Conservation (phyloP, 2,329 filamentous ascomycete genomes). For the Calonectria henricotiae region DNA sequence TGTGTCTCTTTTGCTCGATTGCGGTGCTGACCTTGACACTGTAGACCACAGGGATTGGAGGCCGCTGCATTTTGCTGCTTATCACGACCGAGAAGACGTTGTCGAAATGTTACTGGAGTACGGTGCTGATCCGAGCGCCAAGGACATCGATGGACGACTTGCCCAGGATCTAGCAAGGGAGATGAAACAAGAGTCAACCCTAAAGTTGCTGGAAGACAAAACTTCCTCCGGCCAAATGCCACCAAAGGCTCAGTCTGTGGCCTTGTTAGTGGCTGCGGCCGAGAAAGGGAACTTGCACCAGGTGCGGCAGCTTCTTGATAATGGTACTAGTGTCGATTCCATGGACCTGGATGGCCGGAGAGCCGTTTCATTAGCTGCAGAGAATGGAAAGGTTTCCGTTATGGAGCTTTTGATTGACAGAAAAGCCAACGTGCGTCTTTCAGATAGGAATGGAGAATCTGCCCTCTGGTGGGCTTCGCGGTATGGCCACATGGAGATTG, state of each 20-base stretch:
- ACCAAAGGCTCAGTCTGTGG: neutral
- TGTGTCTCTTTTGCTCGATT: slow-evolving; percentile 2
- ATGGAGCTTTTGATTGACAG: slow-evolving; percentile 21
- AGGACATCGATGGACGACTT: neutral
- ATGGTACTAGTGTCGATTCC: slow-evolving; percentile 4
- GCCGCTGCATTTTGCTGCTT: slow-evolving; percentile 8
- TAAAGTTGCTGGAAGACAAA: neutral
- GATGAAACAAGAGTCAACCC: neutral
- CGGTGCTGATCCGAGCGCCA: slow-evolving; percentile 11
- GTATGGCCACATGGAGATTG: slow-evolving; percentile 15
- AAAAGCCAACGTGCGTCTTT: slow-evolving; percentile 1
- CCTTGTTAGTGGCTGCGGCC: neutral
- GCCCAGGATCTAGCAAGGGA: neutral
- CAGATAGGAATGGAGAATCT: slow-evolving; percentile 28
- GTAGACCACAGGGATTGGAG: neutral
- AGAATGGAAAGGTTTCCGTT: slow-evolving; percentile 2
- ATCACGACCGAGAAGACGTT: neutral
- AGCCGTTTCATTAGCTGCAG: slow-evolving; percentile 19
- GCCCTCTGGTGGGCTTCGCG: slow-evolving; percentile 33
- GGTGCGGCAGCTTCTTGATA: neutral
- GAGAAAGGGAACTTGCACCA: neutral
- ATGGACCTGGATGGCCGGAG: slow-evolving; percentile 24
- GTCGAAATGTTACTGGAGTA: slow-evolving; percentile 24
- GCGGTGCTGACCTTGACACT: slow-evolving; percentile 20
- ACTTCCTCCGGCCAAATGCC: neutral